phyloP scores from a whole-genome alignment of 2,329 filamentous ascomycete species.

The Orbilia javanica region DNA sequence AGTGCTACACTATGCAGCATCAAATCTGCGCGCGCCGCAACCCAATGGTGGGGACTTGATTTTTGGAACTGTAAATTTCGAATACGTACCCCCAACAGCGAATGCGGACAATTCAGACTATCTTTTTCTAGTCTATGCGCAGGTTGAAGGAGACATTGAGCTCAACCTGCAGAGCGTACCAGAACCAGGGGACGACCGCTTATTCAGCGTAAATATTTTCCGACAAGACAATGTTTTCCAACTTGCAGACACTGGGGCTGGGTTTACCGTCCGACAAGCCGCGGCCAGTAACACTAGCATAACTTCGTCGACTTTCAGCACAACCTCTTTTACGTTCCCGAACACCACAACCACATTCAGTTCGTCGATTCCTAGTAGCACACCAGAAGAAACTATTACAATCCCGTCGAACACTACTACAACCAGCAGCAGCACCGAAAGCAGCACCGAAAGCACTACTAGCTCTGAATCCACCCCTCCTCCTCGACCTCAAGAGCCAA shows the following conservation, averaged over 20 bases:
- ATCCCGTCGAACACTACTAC: constrained; percentile 31
- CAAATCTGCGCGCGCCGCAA: constrained; percentile 31
- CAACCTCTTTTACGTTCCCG: constrained; percentile 33
- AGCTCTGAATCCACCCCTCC: constrained; percentile 4
- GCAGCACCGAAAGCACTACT: neutral
- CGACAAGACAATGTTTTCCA: constrained; percentile 46
- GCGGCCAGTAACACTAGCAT: neutral
- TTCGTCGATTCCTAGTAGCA: constrained; percentile 19
- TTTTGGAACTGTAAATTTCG: constrained; percentile 42
- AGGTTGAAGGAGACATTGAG: constrained; percentile 36
- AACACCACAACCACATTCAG: constrained; percentile 42
- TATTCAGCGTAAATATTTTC: constrained; percentile 47
- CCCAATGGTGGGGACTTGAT: constrained; percentile 28
- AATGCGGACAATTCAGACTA: constrained; percentile 15
- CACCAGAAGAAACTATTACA: constrained; percentile 14
- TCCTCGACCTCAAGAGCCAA: constrained; percentile 18
- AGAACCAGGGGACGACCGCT: constrained; percentile 21
- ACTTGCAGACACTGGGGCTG: constrained; percentile 42
- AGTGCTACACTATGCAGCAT: constrained; percentile 44
- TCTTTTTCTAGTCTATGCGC: constrained; percentile 41
- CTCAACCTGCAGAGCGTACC: constrained; percentile 39
- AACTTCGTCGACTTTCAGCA: neutral
- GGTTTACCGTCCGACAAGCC: constrained; percentile 32
- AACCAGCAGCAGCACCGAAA: constrained; percentile 3
- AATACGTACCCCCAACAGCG: constrained; percentile 25